Conservation (phyloP, 2,329 filamentous ascomycete genomes). For the Diplodia seriata region DNA sequence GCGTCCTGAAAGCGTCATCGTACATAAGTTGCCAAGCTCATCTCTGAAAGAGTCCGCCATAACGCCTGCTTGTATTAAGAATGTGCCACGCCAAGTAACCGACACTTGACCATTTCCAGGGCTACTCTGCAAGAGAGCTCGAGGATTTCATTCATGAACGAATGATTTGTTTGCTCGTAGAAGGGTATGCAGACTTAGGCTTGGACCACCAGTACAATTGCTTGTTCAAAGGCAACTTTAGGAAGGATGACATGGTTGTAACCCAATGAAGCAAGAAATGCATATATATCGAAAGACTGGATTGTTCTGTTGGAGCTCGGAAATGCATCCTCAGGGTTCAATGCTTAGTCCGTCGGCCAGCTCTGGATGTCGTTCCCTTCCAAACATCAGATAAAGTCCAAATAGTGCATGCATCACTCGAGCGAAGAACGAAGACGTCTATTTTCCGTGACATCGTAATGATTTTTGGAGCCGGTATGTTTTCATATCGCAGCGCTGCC, state of each 20-base stretch:
- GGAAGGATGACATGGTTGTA: background rate
- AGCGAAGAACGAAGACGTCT: slow-evolving; percentile 24
- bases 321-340: slow-evolving; percentile 60
- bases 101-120: too few species aligned
- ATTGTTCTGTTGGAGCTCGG: background rate
- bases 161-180: background rate
- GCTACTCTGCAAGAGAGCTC: too few species aligned
- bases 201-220: background rate
- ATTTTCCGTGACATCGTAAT: slow-evolving; percentile 33
- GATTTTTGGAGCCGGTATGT: slow-evolving; percentile 32
- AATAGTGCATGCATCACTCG: slow-evolving; percentile 3
- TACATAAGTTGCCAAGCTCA: background rate
- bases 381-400: slow-evolving; percentile 3
- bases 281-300: background rate
- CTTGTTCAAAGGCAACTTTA: background rate
- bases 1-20: background rate
- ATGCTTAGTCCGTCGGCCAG: background rate
- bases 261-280: background rate
- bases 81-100: too few species aligned
- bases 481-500: slow-evolving; percentile 32
- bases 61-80: too few species aligned
- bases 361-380: slow-evolving; percentile 38
- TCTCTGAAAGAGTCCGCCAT: background rate
- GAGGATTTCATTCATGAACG: too few species aligned
- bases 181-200: background rate